Base-by-base conservation (phyloP, 139 green algal genomes). In the Auxenochlorella pyrenoidosa region DNA sequence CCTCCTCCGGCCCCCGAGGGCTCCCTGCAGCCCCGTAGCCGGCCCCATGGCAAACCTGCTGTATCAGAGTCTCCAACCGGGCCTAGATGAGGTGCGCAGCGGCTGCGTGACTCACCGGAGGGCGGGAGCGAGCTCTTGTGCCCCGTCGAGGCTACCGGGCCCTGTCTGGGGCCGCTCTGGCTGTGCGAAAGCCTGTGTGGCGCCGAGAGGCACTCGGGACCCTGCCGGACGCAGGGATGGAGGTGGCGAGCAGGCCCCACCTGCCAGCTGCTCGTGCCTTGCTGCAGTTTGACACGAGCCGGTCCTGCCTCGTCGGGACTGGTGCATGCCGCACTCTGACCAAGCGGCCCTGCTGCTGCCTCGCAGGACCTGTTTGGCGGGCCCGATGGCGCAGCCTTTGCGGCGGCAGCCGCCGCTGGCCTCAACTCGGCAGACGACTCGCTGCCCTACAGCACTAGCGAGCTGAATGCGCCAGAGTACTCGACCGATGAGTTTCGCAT, bases 401-500 rank as follows among this genome's bases (percentile, higher is more conserved):
- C 75, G 4, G 44, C 73, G 28, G 72, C 71, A 24, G 84, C 73
- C 0, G 70, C 34, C 15, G 70, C 51, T 0, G 84, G 84, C 30
- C 58, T 88, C 5, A 83, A 83, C 73, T 34, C 30, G 54, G 73
- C 73, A 2, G 84, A 88, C 41, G 84, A 88, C 10, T 76, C 84
- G 66, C 76, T 90, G 54, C 73, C 80, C 41, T 97, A 94, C 83
- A 90, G 75, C n/a, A 94, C 91, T 4, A 84, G 86, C 32, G 95
- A 98, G 75, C 85, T 98, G 43, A 97, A 94, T 10, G 87, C 89
- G n/a, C 91, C 93, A 24, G 95, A 98, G 87, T 97, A 97, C 84
- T 93, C 91, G 0, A 96, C 94, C 0, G 96, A 98, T 82, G 89
- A 95, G 13, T 98, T 97, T 70, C 84, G 96, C 44, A 97, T 98